These are phyloP conservation scores for Fusarium sp. DNA, from an alignment of 2,329 filamentous ascomycete genomes.

Conservation along the genomic window DNA sequence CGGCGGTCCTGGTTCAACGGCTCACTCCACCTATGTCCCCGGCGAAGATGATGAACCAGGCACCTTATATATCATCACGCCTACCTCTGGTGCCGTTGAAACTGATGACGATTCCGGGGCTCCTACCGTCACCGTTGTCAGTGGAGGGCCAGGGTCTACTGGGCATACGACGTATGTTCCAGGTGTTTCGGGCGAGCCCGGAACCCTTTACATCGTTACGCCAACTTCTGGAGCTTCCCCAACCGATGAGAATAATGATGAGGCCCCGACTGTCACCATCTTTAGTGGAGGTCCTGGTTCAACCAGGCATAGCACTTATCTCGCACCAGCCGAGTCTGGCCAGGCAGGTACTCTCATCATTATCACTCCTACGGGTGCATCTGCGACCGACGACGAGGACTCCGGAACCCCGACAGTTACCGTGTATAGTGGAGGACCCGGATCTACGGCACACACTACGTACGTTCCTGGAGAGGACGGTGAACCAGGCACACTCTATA, in stretches of 20 bases:
- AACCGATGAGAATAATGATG: neutral
- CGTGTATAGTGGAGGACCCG: neutral
- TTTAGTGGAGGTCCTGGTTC: neutral
- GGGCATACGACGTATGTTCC: neutral
- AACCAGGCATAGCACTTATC: neutral
- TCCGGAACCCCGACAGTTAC: neutral
- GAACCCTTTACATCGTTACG: constrained; percentile 7
- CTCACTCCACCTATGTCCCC: neutral
- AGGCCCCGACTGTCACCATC: neutral
- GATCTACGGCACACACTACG: neutral
- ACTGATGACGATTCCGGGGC: neutral
- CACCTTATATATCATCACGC: neutral
- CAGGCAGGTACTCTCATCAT: constrained; percentile 14
- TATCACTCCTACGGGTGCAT: neutral
- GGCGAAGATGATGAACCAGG: neutral
- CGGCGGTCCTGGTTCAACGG: neutral
- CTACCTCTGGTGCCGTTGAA: neutral
- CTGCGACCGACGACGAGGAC: neutral
- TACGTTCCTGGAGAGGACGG: neutral
- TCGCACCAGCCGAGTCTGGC: neutral
- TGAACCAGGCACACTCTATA: neutral
- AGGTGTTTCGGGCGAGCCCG: neutral
- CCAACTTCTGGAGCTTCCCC: neutral
- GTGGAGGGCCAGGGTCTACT: constrained; percentile 7
- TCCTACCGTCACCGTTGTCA: constrained; percentile 6